Conservation (phyloP, 768 basidiomycete species). For the Clitopilus hobsonii region DNA sequence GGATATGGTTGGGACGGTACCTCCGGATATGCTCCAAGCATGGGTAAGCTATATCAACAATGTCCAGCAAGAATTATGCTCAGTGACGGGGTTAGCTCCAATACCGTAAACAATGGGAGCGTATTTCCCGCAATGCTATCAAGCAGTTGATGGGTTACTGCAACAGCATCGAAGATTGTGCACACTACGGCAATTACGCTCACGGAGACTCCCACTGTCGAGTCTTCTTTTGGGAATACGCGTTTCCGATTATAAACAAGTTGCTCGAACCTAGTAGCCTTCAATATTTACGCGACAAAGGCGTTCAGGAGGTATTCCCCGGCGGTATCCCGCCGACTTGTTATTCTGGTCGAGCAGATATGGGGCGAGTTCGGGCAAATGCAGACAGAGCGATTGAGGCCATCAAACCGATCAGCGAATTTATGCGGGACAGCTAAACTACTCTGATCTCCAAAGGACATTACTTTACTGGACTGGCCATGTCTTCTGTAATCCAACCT, state of each 20-base stretch:
- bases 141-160: background rate
- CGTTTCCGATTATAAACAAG: background rate
- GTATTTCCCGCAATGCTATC: background rate
- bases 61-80: background rate
- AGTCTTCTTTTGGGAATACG: background rate
- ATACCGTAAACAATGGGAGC: background rate
- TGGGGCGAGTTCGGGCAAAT: background rate
- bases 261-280: background rate
- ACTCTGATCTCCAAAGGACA: too few relatives aligned
- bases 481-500: too few relatives aligned
- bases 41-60: background rate
- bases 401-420: background rate
- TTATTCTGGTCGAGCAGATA: background rate
- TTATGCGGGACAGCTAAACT: background rate
- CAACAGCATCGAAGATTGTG: background rate
- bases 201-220: background rate
- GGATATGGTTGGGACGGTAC: background rate
- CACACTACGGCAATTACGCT: background rate
- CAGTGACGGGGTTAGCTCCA: background rate
- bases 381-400: background rate
- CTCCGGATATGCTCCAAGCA: background rate
- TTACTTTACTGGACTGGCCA: too few relatives aligned
- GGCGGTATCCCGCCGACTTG: background rate
- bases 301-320: background rate
- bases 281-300: background rate